A percentile compares a stretch with the other conserved stretches of the same genome.
Evolutionary conservation across 768 basidiomycete genomes (phyloP).

Genomic region (Postia placenta): DNA sequence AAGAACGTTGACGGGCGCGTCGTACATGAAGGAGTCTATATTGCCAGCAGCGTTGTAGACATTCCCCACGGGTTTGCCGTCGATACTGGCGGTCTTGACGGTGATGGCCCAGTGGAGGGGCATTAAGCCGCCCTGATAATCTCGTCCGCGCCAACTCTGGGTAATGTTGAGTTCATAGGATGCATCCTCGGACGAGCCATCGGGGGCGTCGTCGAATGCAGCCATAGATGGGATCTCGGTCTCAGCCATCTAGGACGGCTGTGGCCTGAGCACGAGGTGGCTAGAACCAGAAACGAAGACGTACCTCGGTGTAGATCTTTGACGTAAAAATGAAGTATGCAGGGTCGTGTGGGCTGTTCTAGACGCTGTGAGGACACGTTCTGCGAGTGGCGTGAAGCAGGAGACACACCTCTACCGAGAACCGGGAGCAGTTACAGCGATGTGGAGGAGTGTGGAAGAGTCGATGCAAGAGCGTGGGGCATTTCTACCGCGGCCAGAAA

Average conservation of each 20-base stretch:
- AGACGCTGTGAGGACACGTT: neutral
- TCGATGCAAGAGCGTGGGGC: no score
- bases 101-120: conserved; percentile 19
- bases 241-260: neutral
- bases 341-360: neutral
- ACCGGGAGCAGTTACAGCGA: no score
- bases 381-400: neutral
- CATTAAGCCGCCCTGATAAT: conserved; percentile 7
- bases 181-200: no score
- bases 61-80: conserved; percentile 7
- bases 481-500: neutral
- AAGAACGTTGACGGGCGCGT: conserved; percentile 5
- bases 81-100: conserved; percentile 11
- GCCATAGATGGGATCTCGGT: no score
- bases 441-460: no score
- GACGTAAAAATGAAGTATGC: neutral
- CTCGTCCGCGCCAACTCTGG: conserved; percentile 15
- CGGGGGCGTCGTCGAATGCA: no score
- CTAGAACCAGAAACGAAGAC: neutral
- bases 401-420: neutral
- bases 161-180: conserved; percentile 8
- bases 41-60: conserved; percentile 12
- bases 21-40: conserved; percentile 15
- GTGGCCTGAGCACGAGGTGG: no score
- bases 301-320: neutral